Base-by-base conservation (phyloP, 2,329 filamentous ascomycete species). In the Fusarium lyarnte region DNA sequence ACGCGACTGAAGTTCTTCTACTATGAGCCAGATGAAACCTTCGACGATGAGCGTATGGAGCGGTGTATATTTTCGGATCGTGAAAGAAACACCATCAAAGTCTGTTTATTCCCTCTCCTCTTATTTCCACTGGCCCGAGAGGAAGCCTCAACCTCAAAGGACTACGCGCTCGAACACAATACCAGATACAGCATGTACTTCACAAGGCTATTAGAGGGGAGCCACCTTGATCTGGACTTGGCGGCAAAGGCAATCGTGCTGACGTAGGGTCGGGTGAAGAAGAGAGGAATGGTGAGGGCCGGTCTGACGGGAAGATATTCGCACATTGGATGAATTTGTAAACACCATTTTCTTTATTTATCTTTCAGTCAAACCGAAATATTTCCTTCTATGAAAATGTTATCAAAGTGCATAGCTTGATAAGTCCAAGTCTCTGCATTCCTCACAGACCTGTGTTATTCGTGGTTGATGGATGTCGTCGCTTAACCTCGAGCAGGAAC, bases 221-320 rank as follows among this genome's bases (percentile, higher is more conserved):
- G 58, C 12, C 13, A 35, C 0, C 31, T 3, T 10, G 19, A 29
- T 13, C 41, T 58, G 8, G 5, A n/a, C 3, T 4, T 25, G 23
- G 57, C 46, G 19, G 27, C 63, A 5, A 68, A 58, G 31, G 52
- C 67, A 1, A 10, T 68, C 21, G 62, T 58, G 6, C 6, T 70
- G 31, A 51, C 47, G 2, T 51, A 51, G 46, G 29, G 29, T 2
- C 8, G 29, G 29, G 2, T 31, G 10, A 5, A 3, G 19, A 12
- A 10, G 25, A 27, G 7, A 47, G 4, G 14, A n/a, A 3, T 47
- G 3, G 29, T 23, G 29, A 17, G 29, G 27, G 27, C 5, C n/a
- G 29, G 21, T 13, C 7, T 33, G 21, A 9, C 1, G 11, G 16
- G 29, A 51, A 49, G 19, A 12, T 14, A 7, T 41, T n/a, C 11